Evolutionary conservation across 2,329 filamentous ascomycete species (phyloP), one percentile per base, ranked within the genome.

Genomic region (Passalora sequoiae): DNA sequence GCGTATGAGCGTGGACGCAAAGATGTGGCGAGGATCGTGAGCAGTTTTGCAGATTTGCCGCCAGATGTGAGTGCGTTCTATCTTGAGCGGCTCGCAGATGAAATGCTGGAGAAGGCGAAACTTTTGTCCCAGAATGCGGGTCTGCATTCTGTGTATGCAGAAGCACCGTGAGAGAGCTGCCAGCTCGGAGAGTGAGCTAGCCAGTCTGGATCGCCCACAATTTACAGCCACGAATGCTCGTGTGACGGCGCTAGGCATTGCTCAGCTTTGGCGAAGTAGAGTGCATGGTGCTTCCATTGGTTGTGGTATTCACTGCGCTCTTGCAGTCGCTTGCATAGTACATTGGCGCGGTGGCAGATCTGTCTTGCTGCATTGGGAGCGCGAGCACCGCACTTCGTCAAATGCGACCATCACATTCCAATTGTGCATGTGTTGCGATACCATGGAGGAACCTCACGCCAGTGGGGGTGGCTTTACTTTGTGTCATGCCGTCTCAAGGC

Each of bases 1-100:
- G 84, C 83, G 1, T 94, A 94, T 60, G 87, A 94, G 61, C 88
- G 85, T 57, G 86, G 84, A 0, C 74, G 89, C 40, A 74, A 77
- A 51, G 85, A 91, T 56, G 66, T 94, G 4, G 73, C 77, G 32
- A 82, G 78, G 53, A 81, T 94, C 19, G 66, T 69, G 0, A 78
- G 73, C 47, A 72, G 72, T 2, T 88, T 91, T 59, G 73, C 76
- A 28, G 76, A 71, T 7, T 53, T 91, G 20, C 84, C 86, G 2
- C 62, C 65, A 19, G 81, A 84, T 54, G 76, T 85, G 47, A 74
- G 76, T n/a, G 72, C 73, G 32, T 94, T 94, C 58, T 94, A 94
- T 65, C 60, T 94, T 25, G 69, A 78, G 49, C 75, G 87, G 49
- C 64, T 94, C 46, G 84, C 77, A 1, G 76, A 78, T 40, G 88